Evolutionary conservation across 768 basidiomycete genomes (phyloP), one percentile per base, ranked within the genome.

Genomic region (Podaxis carcinomalis): DNA sequence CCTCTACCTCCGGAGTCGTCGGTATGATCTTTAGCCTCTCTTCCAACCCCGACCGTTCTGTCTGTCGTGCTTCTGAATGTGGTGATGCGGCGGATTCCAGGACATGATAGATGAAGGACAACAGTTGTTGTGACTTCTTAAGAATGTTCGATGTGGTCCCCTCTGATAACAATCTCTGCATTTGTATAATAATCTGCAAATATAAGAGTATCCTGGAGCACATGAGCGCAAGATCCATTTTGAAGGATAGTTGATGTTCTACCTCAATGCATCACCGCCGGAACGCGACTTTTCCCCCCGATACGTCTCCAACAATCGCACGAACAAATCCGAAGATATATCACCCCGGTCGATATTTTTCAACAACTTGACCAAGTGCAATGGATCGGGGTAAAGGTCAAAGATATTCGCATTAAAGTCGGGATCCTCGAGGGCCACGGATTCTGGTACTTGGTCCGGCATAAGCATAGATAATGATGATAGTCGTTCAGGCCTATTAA

Each of bases 51-150:
- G 52, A 13, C 50, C 52, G 42, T 21, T 58, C n/a, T 49, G 25
- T 36, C 13, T 19, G 77, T 75, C 32, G 71, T 66, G 11, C 16
- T 35, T 57, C 42, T n/a, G 27, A 23, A 55, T 51, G 74, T 76
- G 71, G 40, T 70, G 72, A 27, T 55, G 65, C 47, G 39, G 66
- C 60, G 4, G 84, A 74, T 51, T 86, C 83, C 4, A 97, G 74
- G 1, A 90, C 89, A 61, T 92, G 86, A 58, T 88, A 89, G 25
- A 98, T 79, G 68, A 97, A 97, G 2, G 82, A 77, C n/a, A 98
- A 71, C 9, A 95, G 80, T 59, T 95, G 86, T 9, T 80, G 80
- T 0, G 92, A 89, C 61, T 88, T 83, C 42, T 72, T 73, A 16
- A 84, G 69, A 32, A 95, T 83, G 62, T 80, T 86, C 3, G 81